phyloP scores from a whole-genome alignment of 192 early-diverging fungal species.

The Coemansia sp. region DNA sequence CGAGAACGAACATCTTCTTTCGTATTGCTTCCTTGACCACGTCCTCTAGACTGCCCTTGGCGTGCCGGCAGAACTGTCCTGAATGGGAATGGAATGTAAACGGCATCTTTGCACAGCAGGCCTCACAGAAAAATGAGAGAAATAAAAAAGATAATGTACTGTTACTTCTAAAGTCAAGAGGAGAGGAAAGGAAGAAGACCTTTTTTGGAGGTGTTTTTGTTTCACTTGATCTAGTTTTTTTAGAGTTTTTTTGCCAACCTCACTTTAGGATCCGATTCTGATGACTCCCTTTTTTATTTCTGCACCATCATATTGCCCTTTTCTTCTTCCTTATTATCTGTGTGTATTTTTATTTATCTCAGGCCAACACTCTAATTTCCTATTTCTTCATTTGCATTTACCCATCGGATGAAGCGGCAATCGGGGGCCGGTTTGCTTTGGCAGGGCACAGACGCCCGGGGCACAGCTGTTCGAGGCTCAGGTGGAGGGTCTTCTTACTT shows the following conservation, averaged over 20 bases:
- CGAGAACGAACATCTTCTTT: constrained; percentile 72
- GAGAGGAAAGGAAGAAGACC: neutral
- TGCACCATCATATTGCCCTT: neutral
- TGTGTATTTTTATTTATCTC: neutral
- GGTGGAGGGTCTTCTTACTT: constrained; percentile 46
- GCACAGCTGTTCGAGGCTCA: neutral
- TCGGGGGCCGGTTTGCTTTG: constrained; percentile 51
- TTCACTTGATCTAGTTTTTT: no score
- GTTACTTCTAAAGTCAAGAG: neutral
- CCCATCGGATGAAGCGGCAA: constrained; percentile 43
- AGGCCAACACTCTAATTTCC: neutral
- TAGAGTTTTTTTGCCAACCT: no score
- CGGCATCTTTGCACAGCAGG: constrained; percentile 54
- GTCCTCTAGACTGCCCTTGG: constrained; percentile 78
- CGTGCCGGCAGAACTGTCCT: constrained; percentile 95
- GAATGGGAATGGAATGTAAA: constrained; percentile 93
- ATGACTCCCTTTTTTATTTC: neutral
- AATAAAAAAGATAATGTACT: neutral
- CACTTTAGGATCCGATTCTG: no score
- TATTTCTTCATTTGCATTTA: neutral
- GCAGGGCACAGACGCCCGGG: constrained; percentile 26
- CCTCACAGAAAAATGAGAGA: neutral
- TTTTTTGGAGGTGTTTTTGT: no score
- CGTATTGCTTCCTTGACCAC: constrained; percentile 76
- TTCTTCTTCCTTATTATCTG: neutral